phyloP scores from a whole-genome alignment of 228 moss, liverwort and hornwort genomes.

The Sphagnum fallax region DNA sequence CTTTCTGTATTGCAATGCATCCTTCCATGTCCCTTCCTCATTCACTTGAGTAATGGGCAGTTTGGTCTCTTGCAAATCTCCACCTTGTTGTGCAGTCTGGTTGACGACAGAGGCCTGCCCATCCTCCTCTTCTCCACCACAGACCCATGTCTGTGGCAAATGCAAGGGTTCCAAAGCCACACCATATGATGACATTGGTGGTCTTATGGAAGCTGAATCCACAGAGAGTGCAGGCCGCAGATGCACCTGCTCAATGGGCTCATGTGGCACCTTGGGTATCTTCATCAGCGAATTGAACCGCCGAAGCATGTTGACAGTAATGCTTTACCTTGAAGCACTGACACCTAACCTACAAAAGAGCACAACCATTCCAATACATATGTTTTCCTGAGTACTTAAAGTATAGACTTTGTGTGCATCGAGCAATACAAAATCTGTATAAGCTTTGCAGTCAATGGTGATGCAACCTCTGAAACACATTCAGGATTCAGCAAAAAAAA shows the following conservation, averaged over 20 bases:
- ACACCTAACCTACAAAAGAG: no score
- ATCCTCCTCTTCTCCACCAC: neutral
- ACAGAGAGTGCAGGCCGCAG: conserved; percentile 38
- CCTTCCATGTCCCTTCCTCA: conserved; percentile 1
- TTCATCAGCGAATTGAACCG: conserved; percentile 59
- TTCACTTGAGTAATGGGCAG: neutral
- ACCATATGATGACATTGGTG: conserved; percentile 2
- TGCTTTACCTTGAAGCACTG: no score
- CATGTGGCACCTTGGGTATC: conserved; percentile 30
- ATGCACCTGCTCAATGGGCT: conserved; percentile 15
- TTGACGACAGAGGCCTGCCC: conserved; percentile 17
- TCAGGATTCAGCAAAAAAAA: neutral
- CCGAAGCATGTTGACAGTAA: conserved; percentile 28
- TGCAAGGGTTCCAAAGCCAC: conserved; percentile 25
- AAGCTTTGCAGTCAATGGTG: conserved; percentile 12
- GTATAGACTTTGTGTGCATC: no score
- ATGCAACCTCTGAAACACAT: conserved; percentile 10
- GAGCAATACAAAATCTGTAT: no score
- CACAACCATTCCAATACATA: no score
- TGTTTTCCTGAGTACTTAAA: no score
- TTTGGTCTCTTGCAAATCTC: conserved; percentile 16
- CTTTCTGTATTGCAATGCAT: conserved; percentile 6
- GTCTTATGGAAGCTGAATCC: conserved; percentile 24
- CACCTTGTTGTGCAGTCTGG: conserved; percentile 5
- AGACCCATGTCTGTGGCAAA: conserved; percentile 9